phyloP scores from a whole-genome alignment of 306 rosid species.

The Malus orientalis region DNA sequence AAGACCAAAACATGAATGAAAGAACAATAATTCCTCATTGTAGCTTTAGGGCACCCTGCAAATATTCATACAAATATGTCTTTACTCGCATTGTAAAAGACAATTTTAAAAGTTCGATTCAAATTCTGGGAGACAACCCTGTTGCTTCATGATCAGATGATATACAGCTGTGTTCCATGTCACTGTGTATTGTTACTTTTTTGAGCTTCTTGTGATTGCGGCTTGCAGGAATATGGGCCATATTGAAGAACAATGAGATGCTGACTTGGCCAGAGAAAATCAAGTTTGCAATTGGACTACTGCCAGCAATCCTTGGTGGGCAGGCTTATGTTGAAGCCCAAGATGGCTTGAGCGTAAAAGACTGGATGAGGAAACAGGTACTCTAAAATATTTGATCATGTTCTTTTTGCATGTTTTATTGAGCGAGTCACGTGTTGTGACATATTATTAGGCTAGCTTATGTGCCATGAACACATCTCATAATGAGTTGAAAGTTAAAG shows the following conservation, averaged over 20 bases:
- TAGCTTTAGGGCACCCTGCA: not conserved
- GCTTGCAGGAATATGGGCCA: conserved; percentile 85
- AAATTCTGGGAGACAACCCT: not conserved
- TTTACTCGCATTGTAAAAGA: too few relatives aligned
- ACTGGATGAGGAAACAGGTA: conserved; percentile 97
- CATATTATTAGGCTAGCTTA: not conserved
- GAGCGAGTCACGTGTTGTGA: not conserved
- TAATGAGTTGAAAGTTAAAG: not conserved
- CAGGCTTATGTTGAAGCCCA: conserved; percentile 94
- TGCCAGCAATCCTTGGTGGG: conserved; percentile 96
- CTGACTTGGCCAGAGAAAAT: conserved; percentile 96
- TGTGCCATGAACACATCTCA: not conserved
- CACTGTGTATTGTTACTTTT: not conserved
- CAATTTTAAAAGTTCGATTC: too few relatives aligned
- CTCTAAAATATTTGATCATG: not conserved
- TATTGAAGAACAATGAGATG: conserved; percentile 92
- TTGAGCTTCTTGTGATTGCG: conserved; percentile 13
- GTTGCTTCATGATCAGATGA: not conserved
- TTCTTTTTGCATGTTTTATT: not conserved
- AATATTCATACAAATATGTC: not conserved
- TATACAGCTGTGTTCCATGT: not conserved
- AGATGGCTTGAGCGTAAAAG: conserved; percentile 73
- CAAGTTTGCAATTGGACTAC: conserved; percentile 89
- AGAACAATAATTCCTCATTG: not conserved
- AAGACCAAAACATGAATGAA: not conserved